Evolutionary conservation across 192 early-diverging fungal species (phyloP).

Genomic region (Pilaira anomala): DNA sequence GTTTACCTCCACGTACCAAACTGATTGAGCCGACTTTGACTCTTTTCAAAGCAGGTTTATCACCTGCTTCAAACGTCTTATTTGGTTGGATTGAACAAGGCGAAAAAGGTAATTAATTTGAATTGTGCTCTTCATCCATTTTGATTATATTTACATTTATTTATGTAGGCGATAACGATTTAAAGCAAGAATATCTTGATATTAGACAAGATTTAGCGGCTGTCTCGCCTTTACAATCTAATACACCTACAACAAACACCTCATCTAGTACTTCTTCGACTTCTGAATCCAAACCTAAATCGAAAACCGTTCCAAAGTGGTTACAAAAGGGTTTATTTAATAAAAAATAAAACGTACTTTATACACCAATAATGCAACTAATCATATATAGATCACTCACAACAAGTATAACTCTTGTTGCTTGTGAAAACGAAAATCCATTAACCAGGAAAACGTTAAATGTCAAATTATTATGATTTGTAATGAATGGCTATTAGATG

Average conservation of each 20-base stretch:
- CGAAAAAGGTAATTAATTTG: background rate
- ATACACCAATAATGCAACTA: no score
- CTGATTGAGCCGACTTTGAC: constrained; percentile 41
- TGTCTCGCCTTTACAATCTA: background rate
- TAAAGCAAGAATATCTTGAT: constrained; percentile 17
- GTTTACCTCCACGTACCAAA: constrained; percentile 50
- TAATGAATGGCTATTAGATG: no score
- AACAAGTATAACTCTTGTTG: no score
- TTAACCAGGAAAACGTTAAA: no score
- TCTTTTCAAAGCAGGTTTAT: constrained; percentile 47
- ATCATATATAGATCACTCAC: no score
- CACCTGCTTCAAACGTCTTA: constrained; percentile 54
- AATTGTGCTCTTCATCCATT: no score
- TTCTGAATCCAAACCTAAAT: background rate
- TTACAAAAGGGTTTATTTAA: constrained; percentile 30
- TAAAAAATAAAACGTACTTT: constrained; percentile 10
- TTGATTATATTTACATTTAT: background rate
- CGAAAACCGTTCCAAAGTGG: constrained; percentile 23
- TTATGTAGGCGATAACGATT: background rate
- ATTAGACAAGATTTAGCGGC: constrained; percentile 9
- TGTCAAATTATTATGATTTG: no score
- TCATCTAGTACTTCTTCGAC: background rate
- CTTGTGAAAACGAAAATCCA: no score
- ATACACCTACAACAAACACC: background rate
- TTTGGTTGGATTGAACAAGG: constrained; percentile 46